Evolutionary conservation across 2,329 filamentous ascomycete species (phyloP).

Genomic region (Claviceps pusilla): DNA sequence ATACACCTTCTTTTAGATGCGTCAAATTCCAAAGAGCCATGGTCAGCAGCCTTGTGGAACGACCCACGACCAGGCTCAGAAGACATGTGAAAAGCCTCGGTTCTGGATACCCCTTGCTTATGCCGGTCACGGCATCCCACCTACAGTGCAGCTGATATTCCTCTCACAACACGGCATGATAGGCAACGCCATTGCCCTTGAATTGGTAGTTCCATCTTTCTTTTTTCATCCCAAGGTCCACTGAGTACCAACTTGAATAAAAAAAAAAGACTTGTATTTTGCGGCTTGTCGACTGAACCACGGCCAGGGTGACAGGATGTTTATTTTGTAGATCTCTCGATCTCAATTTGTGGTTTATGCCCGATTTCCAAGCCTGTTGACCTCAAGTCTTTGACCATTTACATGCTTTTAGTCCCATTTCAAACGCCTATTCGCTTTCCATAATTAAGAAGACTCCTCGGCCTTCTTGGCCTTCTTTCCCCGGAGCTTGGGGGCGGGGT

Average conservation of each 20-base stretch:
- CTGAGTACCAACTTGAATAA: not conserved
- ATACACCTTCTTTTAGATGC: not conserved
- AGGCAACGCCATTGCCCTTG: not conserved
- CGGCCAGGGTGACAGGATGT: not conserved
- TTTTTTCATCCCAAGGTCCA: not conserved
- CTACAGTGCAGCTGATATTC: not conserved
- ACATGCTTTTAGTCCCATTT: not conserved
- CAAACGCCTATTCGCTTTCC: not conserved
- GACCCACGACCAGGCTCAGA: not conserved
- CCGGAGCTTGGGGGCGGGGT: conserved; percentile 57
- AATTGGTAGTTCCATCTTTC: not conserved
- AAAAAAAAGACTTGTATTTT: not conserved
- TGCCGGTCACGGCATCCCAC: not conserved
- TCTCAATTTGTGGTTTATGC: not conserved
- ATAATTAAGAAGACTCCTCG: conserved; percentile 24
- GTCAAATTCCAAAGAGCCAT: not conserved
- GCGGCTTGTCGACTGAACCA: not conserved
- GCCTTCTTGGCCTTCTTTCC: conserved; percentile 69
- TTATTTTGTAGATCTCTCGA: not conserved
- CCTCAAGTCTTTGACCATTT: not conserved
- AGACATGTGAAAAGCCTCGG: not conserved
- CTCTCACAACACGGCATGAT: not conserved
- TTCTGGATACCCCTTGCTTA: not conserved
- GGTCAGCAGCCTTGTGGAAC: not conserved
- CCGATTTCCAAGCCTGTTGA: not conserved